A percentile compares a stretch with the other conserved stretches of the same genome.
Conservation (phyloP, 768 basidiomycete species). For the Neoboletus brunneissimus region DNA sequence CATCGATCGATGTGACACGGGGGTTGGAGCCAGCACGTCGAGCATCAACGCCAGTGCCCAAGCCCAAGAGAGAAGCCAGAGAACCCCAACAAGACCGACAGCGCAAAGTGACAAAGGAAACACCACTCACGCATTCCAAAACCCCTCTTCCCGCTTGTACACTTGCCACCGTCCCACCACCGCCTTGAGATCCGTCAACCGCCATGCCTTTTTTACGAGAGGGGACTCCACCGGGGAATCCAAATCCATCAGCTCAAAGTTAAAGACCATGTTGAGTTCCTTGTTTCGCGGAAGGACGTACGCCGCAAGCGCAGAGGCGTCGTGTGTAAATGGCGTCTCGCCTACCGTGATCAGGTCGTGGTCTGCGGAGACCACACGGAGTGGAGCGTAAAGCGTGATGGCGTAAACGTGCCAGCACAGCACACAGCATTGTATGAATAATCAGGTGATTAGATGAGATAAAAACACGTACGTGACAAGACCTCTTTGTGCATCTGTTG, state of each 20-base stretch:
- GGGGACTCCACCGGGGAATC: conserved; percentile 46
- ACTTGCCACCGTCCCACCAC: conserved; percentile 52
- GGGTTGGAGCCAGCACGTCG: neutral
- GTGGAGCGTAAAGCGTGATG: conserved; percentile 3
- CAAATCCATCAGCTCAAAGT: conserved; percentile 60
- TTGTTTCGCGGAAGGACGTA: conserved; percentile 57
- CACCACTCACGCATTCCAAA: conserved; percentile 61
- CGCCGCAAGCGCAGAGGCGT: conserved; percentile 46
- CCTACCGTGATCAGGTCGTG: conserved; percentile 64
- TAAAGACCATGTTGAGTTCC: conserved; percentile 65
- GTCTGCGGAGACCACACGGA: conserved; percentile 31
- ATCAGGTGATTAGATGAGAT: conserved; percentile 18
- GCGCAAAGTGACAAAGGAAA: neutral
- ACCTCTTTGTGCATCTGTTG: conserved; percentile 64
- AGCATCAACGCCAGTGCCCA: neutral
- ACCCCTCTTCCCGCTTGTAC: conserved; percentile 55
- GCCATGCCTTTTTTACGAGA: conserved; percentile 48
- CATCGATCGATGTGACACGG: conserved; percentile 13
- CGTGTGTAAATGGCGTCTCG: conserved; percentile 59
- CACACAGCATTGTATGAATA: neutral
- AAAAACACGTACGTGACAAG: conserved; percentile 47
- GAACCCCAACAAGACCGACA: conserved; percentile 2
- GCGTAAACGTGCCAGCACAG: conserved; percentile 1
- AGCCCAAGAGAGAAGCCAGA: neutral
- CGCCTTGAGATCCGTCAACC: conserved; percentile 49